Evolutionary conservation across 2,329 filamentous ascomycete species (phyloP).

Genomic region (Aphanocladium album): DNA sequence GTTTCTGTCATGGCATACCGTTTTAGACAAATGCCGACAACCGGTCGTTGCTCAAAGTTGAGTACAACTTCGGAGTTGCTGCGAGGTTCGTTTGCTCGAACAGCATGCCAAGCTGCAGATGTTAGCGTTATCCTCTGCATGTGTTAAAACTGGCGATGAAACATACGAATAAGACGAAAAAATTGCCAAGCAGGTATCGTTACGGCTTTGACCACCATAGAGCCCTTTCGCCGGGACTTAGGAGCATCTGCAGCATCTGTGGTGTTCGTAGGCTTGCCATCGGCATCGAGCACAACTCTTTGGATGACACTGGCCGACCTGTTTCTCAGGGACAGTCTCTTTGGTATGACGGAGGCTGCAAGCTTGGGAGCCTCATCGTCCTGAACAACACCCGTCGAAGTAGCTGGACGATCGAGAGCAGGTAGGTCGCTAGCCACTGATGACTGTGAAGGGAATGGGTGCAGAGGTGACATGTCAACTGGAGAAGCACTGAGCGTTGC

Average conservation of each 20-base stretch:
- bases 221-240: constrained; percentile 40
- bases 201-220: constrained; percentile 67
- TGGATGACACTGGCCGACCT: constrained; percentile 59
- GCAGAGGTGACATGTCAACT: constrained; percentile 23
- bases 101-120: constrained; percentile 75
- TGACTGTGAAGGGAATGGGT: constrained; percentile 2
- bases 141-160: background rate
- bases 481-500: constrained; percentile 31
- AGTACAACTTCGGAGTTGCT: constrained; percentile 78
- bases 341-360: constrained; percentile 25
- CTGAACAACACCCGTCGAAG: background rate
- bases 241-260: constrained; percentile 38
- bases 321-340: constrained; percentile 33
- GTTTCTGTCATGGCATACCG: constrained; percentile 69
- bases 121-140: constrained; percentile 30
- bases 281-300: constrained; percentile 50
- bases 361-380: background rate
- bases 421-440: constrained; percentile 4
- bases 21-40: constrained; percentile 90
- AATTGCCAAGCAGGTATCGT: constrained; percentile 98
- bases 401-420: constrained; percentile 1
- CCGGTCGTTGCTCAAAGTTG: constrained; percentile 79
- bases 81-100: constrained; percentile 45
- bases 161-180: constrained; percentile 83
- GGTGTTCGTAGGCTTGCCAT: constrained; percentile 38